Conservation (phyloP, 1,284 basidiomycete species). For the Hymenochaete sp. region DNA sequence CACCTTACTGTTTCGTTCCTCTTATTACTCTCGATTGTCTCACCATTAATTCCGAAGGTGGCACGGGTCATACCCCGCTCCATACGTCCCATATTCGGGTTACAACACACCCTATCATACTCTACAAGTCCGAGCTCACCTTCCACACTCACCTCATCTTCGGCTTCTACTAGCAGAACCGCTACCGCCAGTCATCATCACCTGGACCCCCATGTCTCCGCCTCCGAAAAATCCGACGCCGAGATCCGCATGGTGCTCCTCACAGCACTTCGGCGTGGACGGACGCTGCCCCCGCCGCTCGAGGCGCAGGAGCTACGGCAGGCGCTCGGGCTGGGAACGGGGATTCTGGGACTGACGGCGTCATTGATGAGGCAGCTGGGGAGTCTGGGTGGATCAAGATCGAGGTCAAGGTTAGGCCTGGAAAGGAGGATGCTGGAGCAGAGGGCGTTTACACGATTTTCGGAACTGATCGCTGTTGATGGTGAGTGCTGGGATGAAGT, state of each 20-base stretch:
- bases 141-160: not conserved
- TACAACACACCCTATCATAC: conserved; percentile 2
- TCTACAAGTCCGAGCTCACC: conserved; percentile 2
- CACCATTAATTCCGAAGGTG: conserved; percentile 36
- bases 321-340: conserved; percentile 35
- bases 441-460: conserved; percentile 44
- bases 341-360: conserved; percentile 31
- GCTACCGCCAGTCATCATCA: not conserved
- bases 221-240: conserved; percentile 15
- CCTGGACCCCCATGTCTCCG: conserved; percentile 3
- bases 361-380: conserved; percentile 23
- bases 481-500: conserved; percentile 28
- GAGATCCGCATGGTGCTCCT: conserved; percentile 19
- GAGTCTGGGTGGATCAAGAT: conserved; percentile 22
- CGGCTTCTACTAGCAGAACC: not conserved
- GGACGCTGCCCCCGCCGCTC: conserved; percentile 18
- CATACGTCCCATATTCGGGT: conserved; percentile 3
- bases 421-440: conserved; percentile 39
- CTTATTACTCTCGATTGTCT: conserved; percentile 48
- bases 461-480: conserved; percentile 41
- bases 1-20: conserved; percentile 56
- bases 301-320: conserved; percentile 32
- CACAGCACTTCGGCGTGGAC: conserved; percentile 28
- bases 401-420: conserved; percentile 24
- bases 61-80: conserved; percentile 1